A percentile compares a stretch with the other conserved stretches of the same genome.
Conservation (phyloP, 768 basidiomycete genomes). For the Mycena belliarum region DNA sequence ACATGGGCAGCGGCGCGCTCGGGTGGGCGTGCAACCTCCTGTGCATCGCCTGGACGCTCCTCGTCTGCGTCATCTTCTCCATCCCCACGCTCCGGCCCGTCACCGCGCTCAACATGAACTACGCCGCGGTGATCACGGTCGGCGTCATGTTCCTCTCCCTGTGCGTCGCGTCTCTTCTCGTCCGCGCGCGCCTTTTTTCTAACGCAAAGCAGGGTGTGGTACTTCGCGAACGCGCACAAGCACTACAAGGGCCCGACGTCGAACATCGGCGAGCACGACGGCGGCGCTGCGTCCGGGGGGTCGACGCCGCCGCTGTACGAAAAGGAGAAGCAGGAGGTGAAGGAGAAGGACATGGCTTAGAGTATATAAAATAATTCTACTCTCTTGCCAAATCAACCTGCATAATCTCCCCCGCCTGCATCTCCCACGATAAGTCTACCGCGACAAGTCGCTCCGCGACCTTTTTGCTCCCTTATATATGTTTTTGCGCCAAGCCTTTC, state of each 20-base stretch:
- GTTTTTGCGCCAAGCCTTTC: too few species aligned
- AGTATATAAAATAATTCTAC: too few species aligned
- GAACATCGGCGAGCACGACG: conserved; percentile 38
- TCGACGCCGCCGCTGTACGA: not conserved
- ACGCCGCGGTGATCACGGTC: conserved; percentile 66
- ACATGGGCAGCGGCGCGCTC: conserved; percentile 70
- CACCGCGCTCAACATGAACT: conserved; percentile 76
- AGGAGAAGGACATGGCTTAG: conserved; percentile 13
- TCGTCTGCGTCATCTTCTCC: conserved; percentile 71
- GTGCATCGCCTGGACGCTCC: conserved; percentile 72
- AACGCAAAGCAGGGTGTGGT: conserved; percentile 56
- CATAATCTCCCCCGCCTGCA: too few species aligned
- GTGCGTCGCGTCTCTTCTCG: too few species aligned
- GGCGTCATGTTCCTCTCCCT: conserved; percentile 55
- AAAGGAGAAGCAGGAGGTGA: not conserved
- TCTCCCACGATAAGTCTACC: too few species aligned
- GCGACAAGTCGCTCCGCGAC: too few species aligned
- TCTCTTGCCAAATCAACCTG: too few species aligned
- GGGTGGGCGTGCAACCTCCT: conserved; percentile 61
- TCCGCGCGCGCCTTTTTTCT: too few species aligned
- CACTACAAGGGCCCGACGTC: conserved; percentile 63
- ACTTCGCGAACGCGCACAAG: conserved; percentile 49
- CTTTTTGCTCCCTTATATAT: too few species aligned
- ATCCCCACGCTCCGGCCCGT: conserved; percentile 72
- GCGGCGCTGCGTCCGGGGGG: not conserved